These are phyloP conservation scores for Pigoraptor vietnamica DNA, from an alignment of 78 protist species.

Conservation along the genomic window DNA sequence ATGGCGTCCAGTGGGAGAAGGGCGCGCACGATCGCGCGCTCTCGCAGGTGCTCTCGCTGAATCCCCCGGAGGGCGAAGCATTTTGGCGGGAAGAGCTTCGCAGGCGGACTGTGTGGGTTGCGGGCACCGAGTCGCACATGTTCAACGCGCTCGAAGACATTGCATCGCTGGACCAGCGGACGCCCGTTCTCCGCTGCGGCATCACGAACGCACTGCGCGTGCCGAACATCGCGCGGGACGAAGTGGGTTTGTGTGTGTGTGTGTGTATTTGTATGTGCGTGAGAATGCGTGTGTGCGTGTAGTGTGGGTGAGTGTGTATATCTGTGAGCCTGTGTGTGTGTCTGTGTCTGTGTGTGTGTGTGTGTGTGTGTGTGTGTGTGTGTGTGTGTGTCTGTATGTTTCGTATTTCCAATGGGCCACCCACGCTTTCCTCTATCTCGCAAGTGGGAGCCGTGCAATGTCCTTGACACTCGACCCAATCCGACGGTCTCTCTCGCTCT, in stretches of 20 bases:
- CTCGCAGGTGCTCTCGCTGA: not conserved
- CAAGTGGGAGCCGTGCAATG: no score
- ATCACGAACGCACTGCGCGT: not conserved
- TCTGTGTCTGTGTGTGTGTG: no score
- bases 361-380: no score
- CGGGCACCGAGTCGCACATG: conserved; percentile 30
- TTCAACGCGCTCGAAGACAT: conserved; percentile 21
- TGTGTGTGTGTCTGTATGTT: no score
- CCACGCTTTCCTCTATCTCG: no score
- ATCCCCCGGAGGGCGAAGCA: not conserved
- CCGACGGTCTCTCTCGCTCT: no score
- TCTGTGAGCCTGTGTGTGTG: no score
- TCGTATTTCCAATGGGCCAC: no score
- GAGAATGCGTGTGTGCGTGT: no score
- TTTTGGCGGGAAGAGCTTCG: not conserved
- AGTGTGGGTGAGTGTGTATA: no score
- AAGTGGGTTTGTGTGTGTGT: not conserved
- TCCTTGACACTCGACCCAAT: no score
- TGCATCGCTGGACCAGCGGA: not conserved
- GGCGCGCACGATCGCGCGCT: not conserved
- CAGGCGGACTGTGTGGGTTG: not conserved
- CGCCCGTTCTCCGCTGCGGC: not conserved
- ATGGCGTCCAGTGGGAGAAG: not conserved
- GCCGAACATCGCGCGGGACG: not conserved
- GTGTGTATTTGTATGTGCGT: not conserved